Evolutionary conservation across 306 rosid species (phyloP).

Genomic region (Leucaena leucocephala): DNA sequence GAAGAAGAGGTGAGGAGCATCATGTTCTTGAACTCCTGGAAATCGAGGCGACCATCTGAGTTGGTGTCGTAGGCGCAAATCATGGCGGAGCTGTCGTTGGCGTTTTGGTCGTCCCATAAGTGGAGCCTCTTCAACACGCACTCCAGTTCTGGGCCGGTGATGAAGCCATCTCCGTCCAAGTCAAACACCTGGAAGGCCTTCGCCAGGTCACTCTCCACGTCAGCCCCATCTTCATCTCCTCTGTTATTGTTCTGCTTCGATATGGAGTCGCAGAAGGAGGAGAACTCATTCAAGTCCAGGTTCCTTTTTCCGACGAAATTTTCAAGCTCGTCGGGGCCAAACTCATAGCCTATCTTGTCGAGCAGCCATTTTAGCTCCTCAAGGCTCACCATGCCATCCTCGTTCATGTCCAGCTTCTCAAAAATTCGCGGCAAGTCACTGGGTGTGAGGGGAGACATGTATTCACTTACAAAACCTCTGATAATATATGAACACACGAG

Average conservation of each 20-base stretch:
- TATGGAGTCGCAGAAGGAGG: slow-evolving; percentile 53
- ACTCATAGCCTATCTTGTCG: slow-evolving; percentile 36
- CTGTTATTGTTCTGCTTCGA: slow-evolving; percentile 10
- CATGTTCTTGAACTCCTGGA: slow-evolving; percentile 75
- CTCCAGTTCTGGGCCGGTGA: slow-evolving; percentile 60
- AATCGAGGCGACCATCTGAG: slow-evolving; percentile 70
- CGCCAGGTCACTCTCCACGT: slow-evolving; percentile 41
- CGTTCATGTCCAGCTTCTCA: slow-evolving; percentile 56
- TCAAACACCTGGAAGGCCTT: slow-evolving; percentile 74
- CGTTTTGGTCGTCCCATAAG: slow-evolving; percentile 48
- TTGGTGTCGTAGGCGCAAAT: slow-evolving; percentile 59
- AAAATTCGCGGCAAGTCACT: slow-evolving; percentile 62
- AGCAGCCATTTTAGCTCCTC: slow-evolving; percentile 64
- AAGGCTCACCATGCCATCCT: slow-evolving; percentile 63
- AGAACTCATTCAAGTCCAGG: slow-evolving; percentile 55
- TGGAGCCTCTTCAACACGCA: slow-evolving; percentile 58
- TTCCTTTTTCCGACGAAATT: slow-evolving; percentile 41
- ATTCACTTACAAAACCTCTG: not conserved
- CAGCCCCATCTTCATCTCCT: not conserved
- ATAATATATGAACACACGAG: not conserved
- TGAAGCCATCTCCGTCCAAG: slow-evolving; percentile 69
- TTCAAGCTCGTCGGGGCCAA: slow-evolving; percentile 51
- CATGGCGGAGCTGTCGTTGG: slow-evolving; percentile 55
- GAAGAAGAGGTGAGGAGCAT: slow-evolving; percentile 48
- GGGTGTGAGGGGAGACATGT: slow-evolving; percentile 47